These are phyloP conservation scores for Wickerhamiella kurtzmanii DNA, from an alignment of 805 yeast species.

Conservation along the genomic window DNA sequence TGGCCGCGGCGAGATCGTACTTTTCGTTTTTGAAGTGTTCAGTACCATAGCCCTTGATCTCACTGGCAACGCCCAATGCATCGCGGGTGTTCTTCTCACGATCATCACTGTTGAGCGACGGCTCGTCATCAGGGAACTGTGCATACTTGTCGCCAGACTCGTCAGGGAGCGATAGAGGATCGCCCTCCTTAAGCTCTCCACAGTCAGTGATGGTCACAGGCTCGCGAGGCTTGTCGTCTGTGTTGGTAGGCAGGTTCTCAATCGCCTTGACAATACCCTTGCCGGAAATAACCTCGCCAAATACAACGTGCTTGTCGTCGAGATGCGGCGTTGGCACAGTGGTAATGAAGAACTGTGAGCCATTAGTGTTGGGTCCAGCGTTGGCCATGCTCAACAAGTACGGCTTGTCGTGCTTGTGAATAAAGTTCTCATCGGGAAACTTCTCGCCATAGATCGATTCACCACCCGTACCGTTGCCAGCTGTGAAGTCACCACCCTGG, in stretches of 20 bases:
- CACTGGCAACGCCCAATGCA: constrained; percentile 51
- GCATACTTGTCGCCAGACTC: constrained; percentile 80
- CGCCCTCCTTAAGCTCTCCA: constrained; percentile 61
- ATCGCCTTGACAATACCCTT: constrained; percentile 66
- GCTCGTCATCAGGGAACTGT: constrained; percentile 62
- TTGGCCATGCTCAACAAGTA: constrained; percentile 92
- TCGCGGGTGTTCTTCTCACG: constrained; percentile 26
- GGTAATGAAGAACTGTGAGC: constrained; percentile 90
- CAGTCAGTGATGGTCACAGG: constrained; percentile 64
- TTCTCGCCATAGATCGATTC: constrained; percentile 73
- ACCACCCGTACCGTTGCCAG: constrained; percentile 63
- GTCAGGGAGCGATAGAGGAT: constrained; percentile 40
- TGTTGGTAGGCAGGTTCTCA: constrained; percentile 55
- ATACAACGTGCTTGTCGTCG: constrained; percentile 92
- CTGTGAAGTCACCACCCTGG: constrained; percentile 91
- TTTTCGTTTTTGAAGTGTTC: constrained; percentile 55
- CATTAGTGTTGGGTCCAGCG: constrained; percentile 91
- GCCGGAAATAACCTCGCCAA: constrained; percentile 80
- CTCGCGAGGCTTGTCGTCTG: constrained; percentile 54
- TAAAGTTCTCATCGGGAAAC: constrained; percentile 83
- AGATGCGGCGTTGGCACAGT: constrained; percentile 88
- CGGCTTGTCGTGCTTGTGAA: constrained; percentile 64
- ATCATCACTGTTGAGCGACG: constrained; percentile 47
- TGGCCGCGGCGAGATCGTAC: constrained; percentile 40
- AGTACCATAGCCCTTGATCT: constrained; percentile 69